Conservation (phyloP, 2,329 filamentous ascomycete species). For the Bipolaris sorokiniana region DNA sequence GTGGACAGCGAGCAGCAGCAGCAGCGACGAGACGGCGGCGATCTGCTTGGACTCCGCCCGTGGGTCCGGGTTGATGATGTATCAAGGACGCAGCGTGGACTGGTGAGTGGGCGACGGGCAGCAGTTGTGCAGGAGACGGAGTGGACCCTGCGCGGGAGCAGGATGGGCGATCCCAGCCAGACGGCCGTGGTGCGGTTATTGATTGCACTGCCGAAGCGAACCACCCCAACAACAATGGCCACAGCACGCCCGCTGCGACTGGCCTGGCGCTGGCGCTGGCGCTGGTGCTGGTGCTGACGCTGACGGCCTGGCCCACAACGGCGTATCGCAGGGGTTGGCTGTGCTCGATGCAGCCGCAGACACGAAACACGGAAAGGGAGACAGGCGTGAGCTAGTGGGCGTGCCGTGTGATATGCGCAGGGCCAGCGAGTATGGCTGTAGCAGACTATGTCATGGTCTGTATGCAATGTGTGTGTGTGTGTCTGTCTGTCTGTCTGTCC, state of each 20-base stretch:
- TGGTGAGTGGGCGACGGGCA: conserved; percentile 7
- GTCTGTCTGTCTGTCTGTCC: too few relatives aligned
- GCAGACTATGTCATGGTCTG: too few relatives aligned
- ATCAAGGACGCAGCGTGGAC: conserved; percentile 11
- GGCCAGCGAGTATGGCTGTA: too few relatives aligned
- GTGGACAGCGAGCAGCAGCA: conserved; percentile 3
- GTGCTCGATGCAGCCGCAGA: too few relatives aligned
- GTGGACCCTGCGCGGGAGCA: conserved; percentile 23
- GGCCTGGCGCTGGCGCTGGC: not conserved
- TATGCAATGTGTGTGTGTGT: too few relatives aligned
- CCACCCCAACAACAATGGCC: conserved; percentile 10
- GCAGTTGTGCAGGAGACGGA: conserved; percentile 27
- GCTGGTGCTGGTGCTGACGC: too few relatives aligned
- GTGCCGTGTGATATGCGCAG: too few relatives aligned
- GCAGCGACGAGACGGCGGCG: conserved; percentile 17
- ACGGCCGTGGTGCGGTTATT: conserved; percentile 8
- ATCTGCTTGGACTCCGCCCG: conserved; percentile 21
- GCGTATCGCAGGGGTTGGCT: not conserved
- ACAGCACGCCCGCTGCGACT: not conserved
- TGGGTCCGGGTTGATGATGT: conserved; percentile 30
- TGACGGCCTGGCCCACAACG: not conserved
- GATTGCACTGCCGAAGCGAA: conserved; percentile 11
- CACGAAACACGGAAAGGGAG: too few relatives aligned
- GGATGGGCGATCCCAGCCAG: conserved; percentile 17
- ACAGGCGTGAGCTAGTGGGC: too few relatives aligned